Conservation (phyloP, 176 grass and related monocot genomes). For the Urochloa ruziziensis region DNA sequence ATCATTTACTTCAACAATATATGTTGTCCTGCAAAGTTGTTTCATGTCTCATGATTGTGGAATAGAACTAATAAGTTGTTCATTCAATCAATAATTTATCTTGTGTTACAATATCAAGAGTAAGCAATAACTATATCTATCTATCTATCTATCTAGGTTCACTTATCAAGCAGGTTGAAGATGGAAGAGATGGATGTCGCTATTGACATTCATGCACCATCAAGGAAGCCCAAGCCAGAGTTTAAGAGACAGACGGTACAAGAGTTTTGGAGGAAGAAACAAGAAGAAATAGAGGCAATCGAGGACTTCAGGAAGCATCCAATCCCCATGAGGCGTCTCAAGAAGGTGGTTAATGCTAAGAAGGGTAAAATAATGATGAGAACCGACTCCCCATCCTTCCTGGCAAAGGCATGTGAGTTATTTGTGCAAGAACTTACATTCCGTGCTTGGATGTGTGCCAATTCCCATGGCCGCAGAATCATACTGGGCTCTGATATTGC, state of each 20-base stretch:
- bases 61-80: neutral
- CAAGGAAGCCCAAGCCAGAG: neutral
- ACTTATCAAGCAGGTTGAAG: neutral
- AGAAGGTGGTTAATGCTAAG: neutral
- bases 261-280: neutral
- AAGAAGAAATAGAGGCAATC: neutral
- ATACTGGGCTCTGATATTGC: neutral
- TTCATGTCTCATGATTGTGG: neutral
- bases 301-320: neutral
- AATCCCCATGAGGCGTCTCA: constrained; percentile 2
- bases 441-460: neutral
- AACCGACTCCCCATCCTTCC: neutral
- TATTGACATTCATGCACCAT: neutral
- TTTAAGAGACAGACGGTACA: neutral
- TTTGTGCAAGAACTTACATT: constrained; percentile 15
- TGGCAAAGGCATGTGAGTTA: constrained; percentile 19
- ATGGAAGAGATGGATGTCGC: neutral
- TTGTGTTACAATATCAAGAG: neutral
- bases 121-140: neutral
- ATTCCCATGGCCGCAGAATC: neutral
- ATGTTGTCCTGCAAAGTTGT: neutral
- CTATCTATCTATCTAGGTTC: neutral
- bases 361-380: neutral
- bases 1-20: neutral
- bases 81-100: neutral